Conservation (phyloP, 1,139 yeast species). For the Meyerozyma sp. region DNA sequence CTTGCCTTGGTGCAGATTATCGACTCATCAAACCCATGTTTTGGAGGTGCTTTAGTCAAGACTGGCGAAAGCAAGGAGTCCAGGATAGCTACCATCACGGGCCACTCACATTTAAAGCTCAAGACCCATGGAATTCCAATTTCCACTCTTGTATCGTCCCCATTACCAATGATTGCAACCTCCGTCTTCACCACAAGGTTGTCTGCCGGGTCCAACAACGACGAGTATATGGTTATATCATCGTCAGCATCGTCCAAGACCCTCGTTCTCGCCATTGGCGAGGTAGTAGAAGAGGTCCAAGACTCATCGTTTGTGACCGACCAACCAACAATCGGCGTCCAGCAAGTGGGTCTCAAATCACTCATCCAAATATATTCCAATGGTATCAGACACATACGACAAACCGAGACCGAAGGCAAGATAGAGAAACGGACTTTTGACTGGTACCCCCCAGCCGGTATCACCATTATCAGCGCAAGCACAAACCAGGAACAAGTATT, state of each 20-base stretch:
- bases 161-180: conserved; percentile 60
- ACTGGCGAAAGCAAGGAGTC: conserved; percentile 26
- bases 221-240: conserved; percentile 63
- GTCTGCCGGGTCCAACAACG: conserved; percentile 39
- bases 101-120: conserved; percentile 42
- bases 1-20: conserved; percentile 52
- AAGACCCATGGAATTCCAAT: conserved; percentile 57
- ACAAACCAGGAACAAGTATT: conserved; percentile 65
- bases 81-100: conserved; percentile 25
- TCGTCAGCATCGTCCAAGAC: conserved; percentile 57
- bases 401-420: conserved; percentile 15
- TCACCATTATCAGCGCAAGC: conserved; percentile 53
- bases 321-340: conserved; percentile 63
- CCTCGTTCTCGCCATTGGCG: conserved; percentile 70
- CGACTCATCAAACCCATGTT: conserved; percentile 53
- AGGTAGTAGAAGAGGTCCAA: conserved; percentile 69
- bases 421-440: conserved; percentile 37
- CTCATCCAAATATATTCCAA: conserved; percentile 68
- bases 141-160: conserved; percentile 64
- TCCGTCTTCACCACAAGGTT: conserved; percentile 58
- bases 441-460: conserved; percentile 87
- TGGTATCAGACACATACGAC: conserved; percentile 65
- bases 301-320: conserved; percentile 56
- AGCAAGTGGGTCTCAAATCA: conserved; percentile 61
- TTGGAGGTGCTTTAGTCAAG: conserved; percentile 41